A percentile compares a stretch with the other conserved stretches of the same genome.
These are phyloP conservation scores for Boletus patriciae DNA, from an alignment of 768 basidiomycete species.

Conservation along the genomic window DNA sequence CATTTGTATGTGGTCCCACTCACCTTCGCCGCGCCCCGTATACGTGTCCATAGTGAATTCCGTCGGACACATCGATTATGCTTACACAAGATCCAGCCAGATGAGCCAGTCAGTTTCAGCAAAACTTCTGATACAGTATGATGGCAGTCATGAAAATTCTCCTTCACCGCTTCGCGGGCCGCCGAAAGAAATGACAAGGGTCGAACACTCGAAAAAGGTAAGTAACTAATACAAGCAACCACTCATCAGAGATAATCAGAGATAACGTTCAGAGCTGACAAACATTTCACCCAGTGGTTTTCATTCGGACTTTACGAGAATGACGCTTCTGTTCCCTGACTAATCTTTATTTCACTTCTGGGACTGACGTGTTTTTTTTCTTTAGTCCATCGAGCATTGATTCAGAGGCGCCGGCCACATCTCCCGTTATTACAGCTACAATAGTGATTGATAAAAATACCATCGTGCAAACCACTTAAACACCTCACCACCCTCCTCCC, in stretches of 20 bases:
- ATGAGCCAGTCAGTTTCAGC: neutral
- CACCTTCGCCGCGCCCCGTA: neutral
- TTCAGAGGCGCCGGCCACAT: neutral
- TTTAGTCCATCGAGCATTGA: neutral
- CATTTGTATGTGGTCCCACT: neutral
- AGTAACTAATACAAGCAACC: neutral
- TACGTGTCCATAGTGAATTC: neutral
- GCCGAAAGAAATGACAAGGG: neutral
- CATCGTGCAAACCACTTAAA: neutral
- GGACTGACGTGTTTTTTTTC: neutral
- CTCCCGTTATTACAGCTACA: neutral
- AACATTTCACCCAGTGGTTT: neutral
- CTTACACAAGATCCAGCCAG: neutral
- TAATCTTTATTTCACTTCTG: neutral
- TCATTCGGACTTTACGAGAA: slow-evolving; percentile 4
- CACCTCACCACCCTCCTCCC: neutral
- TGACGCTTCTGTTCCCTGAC: neutral
- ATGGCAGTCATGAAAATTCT: slow-evolving; percentile 3
- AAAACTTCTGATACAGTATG: neutral
- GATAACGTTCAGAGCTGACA: slow-evolving; percentile 20
- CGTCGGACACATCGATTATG: neutral
- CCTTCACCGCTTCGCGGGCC: neutral
- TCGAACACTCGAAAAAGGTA: neutral
- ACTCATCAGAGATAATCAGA: slow-evolving; percentile 13
- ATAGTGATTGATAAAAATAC: neutral